A percentile compares a stretch with the other conserved stretches of the same genome.
Evolutionary conservation across 2,329 filamentous ascomycete species (phyloP).

Genomic region (Ceratocystiopsis sp.): DNA sequence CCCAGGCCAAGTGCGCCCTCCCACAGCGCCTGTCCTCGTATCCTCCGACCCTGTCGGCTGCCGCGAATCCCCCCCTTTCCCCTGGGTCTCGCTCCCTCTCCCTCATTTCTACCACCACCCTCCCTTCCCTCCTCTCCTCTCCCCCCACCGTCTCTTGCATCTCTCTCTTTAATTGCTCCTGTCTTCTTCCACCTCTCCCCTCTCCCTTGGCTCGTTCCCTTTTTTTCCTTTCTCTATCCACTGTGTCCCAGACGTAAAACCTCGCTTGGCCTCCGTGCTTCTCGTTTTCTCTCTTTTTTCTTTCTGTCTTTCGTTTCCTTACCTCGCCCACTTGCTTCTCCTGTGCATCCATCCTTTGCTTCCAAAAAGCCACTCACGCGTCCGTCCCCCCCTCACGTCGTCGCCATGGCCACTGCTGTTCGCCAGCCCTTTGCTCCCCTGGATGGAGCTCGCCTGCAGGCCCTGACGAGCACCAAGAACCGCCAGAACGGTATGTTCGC

Average conservation of each 20-base stretch:
- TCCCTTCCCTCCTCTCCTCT: neutral
- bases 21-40: neutral
- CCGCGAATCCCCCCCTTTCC: neutral
- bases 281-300: neutral
- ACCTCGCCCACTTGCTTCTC: neutral
- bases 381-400: neutral
- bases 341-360: neutral
- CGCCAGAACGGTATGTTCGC: constrained; percentile 49
- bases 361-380: neutral
- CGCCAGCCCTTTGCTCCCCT: constrained; percentile 64
- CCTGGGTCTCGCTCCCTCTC: neutral
- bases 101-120: neutral
- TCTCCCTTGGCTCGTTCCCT: no score
- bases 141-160: neutral
- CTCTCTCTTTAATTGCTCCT: neutral
- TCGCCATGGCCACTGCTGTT: constrained; percentile 34
- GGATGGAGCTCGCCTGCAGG: constrained; percentile 51
- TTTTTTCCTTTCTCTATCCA: neutral
- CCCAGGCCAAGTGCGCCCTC: constrained; percentile 2
- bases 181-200: neutral
- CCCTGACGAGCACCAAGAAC: constrained; percentile 60
- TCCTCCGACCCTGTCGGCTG: neutral
- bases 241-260: neutral
- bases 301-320: neutral
- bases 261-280: neutral